A percentile compares a stretch with the other conserved stretches of the same genome.
Evolutionary conservation across 805 yeast genomes (phyloP).

Genomic region (Starmerella cellae): DNA sequence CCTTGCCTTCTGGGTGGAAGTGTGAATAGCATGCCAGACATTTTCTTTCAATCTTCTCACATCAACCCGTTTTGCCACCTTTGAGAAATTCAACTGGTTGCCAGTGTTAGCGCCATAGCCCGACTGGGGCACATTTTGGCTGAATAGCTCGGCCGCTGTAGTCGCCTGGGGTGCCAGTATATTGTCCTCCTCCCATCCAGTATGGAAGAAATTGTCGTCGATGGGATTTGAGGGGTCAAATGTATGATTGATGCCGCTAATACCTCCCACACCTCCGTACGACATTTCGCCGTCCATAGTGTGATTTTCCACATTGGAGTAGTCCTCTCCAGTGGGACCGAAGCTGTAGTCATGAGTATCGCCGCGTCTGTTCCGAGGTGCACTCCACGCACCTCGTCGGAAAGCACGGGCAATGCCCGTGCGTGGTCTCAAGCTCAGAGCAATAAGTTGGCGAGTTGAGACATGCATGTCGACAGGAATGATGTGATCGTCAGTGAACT

Average conservation of each 20-base stretch:
- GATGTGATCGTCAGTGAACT: slow-evolving; percentile 34
- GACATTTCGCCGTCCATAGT: neutral
- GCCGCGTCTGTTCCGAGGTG: neutral
- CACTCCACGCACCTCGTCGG: slow-evolving; percentile 6
- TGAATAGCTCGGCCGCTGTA: slow-evolving; percentile 16
- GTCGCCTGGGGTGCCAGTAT: neutral
- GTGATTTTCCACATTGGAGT: neutral
- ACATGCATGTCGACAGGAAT: slow-evolving; percentile 66
- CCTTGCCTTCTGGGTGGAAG: neutral
- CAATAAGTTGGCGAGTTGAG: slow-evolving; percentile 52
- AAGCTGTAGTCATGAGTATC: neutral
- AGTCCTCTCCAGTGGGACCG: neutral
- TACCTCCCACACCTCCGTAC: slow-evolving; percentile 2
- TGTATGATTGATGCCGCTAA: neutral
- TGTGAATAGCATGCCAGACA: slow-evolving; percentile 44
- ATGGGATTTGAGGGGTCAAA: neutral
- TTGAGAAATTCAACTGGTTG: slow-evolving; percentile 44
- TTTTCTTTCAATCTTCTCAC: slow-evolving; percentile 60
- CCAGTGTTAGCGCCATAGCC: slow-evolving; percentile 1
- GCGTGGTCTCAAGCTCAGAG: slow-evolving; percentile 54
- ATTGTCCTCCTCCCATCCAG: slow-evolving; percentile 10
- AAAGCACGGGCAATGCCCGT: slow-evolving; percentile 19
- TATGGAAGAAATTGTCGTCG: slow-evolving; percentile 9
- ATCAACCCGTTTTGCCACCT: slow-evolving; percentile 67
- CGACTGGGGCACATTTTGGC: slow-evolving; percentile 2